Base-by-base conservation (phyloP, 2,329 filamentous ascomycete species). In the Dothiorella sarmentorum region DNA sequence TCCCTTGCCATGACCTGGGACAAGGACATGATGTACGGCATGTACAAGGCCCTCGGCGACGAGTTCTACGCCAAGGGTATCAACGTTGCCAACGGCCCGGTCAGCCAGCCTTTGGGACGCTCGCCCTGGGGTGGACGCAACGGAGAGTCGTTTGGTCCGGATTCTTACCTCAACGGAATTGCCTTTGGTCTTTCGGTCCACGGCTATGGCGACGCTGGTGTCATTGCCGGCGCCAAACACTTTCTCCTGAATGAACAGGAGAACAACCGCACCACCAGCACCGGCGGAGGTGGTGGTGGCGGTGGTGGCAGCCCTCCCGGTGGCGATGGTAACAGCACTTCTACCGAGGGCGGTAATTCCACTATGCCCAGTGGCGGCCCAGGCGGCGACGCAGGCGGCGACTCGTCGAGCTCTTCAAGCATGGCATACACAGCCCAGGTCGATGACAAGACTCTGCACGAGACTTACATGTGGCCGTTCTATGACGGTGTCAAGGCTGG, bases 381-480 rank as follows among this genome's bases (percentile, higher is more conserved):
- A 86, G 89, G 70, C 76, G 80, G 0, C 85, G 81, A 76, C 87
- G 89, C 2, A 15, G 37, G 45, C 26, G 38, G 38, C n/a, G 43
- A 37, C 15, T 29, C 33, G 5, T 47, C 56, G 15, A 33, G 38
- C 52, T 44, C 37, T 10, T 27, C 43, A 26, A 29, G 69, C 91
- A 85, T 86, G 83, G 82, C 87, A 0, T 75, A 91, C 35, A 88
- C 84, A 7, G 83, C 85, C 51, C 91, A 92, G 66, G 84, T 92
- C 22, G 87, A 89, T 60, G 87, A 89, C 66, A 78, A 85, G 27
- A 85, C 86, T 0, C 68, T 89, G 61, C 87, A 89, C 66, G 87
- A 89, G 71, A 73, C 93, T 2, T 94, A 93, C 64, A 79, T 85
- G 0, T 93, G 89, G 89, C 90, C 90, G 0, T 94, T 93, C 68